A percentile compares a stretch with the other conserved stretches of the same genome.
phyloP scores from a whole-genome alignment of 1,284 basidiomycete species.

The Neonothopanus nambi region DNA sequence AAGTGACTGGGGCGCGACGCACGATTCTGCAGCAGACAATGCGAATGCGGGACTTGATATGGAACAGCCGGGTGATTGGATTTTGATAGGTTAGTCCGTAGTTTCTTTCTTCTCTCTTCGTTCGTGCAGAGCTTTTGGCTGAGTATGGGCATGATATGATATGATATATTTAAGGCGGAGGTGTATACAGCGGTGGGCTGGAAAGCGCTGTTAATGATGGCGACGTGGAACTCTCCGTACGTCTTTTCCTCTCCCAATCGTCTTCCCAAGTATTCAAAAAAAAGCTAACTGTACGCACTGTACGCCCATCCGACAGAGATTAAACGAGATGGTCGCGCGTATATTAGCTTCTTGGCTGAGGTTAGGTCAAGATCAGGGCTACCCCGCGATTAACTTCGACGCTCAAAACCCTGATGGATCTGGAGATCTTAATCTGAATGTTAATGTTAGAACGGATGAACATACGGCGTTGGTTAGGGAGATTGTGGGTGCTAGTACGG shows the following conservation, averaged over 20 bases:
- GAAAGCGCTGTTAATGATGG: conserved; percentile 36
- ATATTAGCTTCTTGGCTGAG: conserved; percentile 64
- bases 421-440: conserved; percentile 46
- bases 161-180: conserved; percentile 34
- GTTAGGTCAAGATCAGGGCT: conserved; percentile 56
- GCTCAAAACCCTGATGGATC: conserved; percentile 48
- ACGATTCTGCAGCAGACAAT: conserved; percentile 44
- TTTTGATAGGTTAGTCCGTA: conserved; percentile 40
- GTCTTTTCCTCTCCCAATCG: too few species aligned
- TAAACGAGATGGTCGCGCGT: conserved; percentile 70
- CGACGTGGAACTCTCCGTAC: conserved; percentile 47
- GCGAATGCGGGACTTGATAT: conserved; percentile 49
- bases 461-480: conserved; percentile 59
- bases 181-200: conserved; percentile 33
- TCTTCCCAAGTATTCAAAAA: too few species aligned
- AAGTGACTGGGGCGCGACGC: conserved; percentile 52
- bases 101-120: neutral
- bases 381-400: conserved; percentile 55
- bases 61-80: conserved; percentile 50
- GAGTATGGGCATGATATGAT: too few species aligned
- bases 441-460: conserved; percentile 61
- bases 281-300: conserved; percentile 17
- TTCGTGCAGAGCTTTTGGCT: too few species aligned
- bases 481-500: conserved; percentile 69
- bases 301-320: conserved; percentile 29